Base-by-base conservation (phyloP, 2,329 filamentous ascomycete species). In the Colletotrichum cuscutae region DNA sequence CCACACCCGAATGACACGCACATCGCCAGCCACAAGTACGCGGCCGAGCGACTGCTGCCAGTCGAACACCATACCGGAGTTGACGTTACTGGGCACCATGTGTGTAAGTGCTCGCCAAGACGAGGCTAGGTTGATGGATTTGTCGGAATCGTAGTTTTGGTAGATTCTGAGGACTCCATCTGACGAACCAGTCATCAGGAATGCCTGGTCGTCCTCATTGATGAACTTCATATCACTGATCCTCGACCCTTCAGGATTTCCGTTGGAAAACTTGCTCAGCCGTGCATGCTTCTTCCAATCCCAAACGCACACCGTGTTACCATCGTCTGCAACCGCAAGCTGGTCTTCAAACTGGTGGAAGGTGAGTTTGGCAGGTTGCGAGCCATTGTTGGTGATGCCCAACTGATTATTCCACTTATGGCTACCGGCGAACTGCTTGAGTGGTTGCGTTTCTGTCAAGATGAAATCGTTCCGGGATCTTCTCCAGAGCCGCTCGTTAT, bases 321-420 rank as follows among this genome's bases (percentile, higher is more conserved):
- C 91, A 78, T 98, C 95, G 82, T 99, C 97, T 13, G 95, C 94
- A 13, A 98, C 95, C 1, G 97, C 94, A 24, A 99, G 89, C 80
- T 98, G 95, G 78, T 98, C 94, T 80, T 99, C 97, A 77, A 98
- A 99, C 80, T 99, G 97, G 83, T 99, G 97, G 81, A 98, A 98
- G 5, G 94, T 93, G 92, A 99, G 94, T 84, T 95, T 97, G 75
- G 92, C 91, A 0, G 97, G 96, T 80, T 98, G 97, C 37, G 93
- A 93, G 35, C 92, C 91, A 76, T 98, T 98, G 79, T 96, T 95
- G 80, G 98, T 91, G 74, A 97, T 93, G 22, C 93, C 93, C 60
- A 92, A 88, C 56, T 94, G 92, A 73, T 93, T 92, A 77, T 95
- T 95, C 96, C 97, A 99, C 77, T 92, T 93, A 78, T 94, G 93